These are phyloP conservation scores for Eucalyptus pumila DNA, from an alignment of 345 rosid genomes.

Conservation along the genomic window DNA sequence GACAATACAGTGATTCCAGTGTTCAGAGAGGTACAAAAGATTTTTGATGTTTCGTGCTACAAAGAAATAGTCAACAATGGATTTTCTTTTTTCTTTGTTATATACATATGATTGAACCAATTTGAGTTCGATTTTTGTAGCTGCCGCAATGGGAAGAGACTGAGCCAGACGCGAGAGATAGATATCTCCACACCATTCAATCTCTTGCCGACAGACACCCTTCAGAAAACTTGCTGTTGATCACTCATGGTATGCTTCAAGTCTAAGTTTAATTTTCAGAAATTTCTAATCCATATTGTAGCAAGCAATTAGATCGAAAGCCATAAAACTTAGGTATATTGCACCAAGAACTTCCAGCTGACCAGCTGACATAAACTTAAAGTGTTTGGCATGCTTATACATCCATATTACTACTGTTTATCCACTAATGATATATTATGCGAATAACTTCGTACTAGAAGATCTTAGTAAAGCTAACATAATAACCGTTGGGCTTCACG, in stretches of 20 bases:
- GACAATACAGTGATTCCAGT: slow-evolving; percentile 36
- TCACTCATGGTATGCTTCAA: slow-evolving; percentile 52
- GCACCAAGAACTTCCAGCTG: neutral
- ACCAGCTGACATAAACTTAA: neutral
- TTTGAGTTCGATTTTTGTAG: slow-evolving; percentile 7
- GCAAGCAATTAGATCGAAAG: neutral
- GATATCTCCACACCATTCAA: slow-evolving; percentile 41
- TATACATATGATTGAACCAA: neutral
- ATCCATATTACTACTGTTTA: neutral
- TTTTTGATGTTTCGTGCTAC: neutral
- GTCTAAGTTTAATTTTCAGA: neutral
- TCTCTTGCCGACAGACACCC: slow-evolving; percentile 74
- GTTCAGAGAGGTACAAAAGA: slow-evolving; percentile 31
- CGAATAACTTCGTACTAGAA: neutral
- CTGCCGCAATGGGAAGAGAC: slow-evolving; percentile 75
- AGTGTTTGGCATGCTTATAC: neutral
- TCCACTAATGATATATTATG: neutral
- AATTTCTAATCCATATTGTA: neutral
- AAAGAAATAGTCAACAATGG: neutral
- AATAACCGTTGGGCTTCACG: neutral
- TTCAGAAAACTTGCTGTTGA: slow-evolving; percentile 62
- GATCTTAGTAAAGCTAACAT: neutral
- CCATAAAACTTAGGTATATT: neutral
- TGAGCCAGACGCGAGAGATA: slow-evolving; percentile 17
- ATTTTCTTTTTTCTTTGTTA: neutral